Conservation (phyloP, 2,329 filamentous ascomycete species). For the Dactylellina cionopaga region DNA sequence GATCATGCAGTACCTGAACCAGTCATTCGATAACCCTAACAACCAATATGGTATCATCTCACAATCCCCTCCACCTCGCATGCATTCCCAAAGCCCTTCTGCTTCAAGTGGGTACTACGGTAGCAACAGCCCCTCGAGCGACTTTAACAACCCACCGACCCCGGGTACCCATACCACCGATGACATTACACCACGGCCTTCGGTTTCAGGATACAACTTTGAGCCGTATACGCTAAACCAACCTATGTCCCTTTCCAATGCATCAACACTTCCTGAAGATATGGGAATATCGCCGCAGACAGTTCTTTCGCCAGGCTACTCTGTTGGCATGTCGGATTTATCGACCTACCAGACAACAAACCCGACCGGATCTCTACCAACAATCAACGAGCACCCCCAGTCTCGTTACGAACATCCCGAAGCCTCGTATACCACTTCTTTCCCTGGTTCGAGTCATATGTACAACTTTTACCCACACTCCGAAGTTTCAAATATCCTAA, state of each 20-base stretch:
- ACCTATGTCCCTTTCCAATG: neutral
- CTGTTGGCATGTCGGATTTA: conserved; percentile 31
- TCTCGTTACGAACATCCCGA: no score
- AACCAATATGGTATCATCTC: conserved; percentile 47
- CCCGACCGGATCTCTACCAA: conserved; percentile 20
- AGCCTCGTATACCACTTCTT: conserved; percentile 17
- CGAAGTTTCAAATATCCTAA: conserved; percentile 39
- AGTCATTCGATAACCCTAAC: conserved; percentile 31
- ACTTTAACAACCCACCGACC: conserved; percentile 50
- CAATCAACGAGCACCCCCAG: conserved; percentile 34
- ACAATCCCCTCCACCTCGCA: conserved; percentile 46
- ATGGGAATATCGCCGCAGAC: conserved; percentile 47
- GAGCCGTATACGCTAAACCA: conserved; percentile 45
- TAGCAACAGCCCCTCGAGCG: conserved; percentile 50
- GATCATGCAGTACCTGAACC: conserved; percentile 46
- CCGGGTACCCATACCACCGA: conserved; percentile 42
- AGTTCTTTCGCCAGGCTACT: conserved; percentile 17
- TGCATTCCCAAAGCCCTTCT: conserved; percentile 49
- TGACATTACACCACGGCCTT: conserved; percentile 43
- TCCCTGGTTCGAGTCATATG: conserved; percentile 43
- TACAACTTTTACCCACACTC: conserved; percentile 39
- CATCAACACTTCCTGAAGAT: conserved; percentile 41
- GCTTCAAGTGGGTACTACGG: conserved; percentile 50
- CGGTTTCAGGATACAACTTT: conserved; percentile 38
- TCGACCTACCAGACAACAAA: conserved; percentile 35